Evolutionary conservation across 2,329 filamentous ascomycete species (phyloP).

Genomic region (Penicillium italicum): DNA sequence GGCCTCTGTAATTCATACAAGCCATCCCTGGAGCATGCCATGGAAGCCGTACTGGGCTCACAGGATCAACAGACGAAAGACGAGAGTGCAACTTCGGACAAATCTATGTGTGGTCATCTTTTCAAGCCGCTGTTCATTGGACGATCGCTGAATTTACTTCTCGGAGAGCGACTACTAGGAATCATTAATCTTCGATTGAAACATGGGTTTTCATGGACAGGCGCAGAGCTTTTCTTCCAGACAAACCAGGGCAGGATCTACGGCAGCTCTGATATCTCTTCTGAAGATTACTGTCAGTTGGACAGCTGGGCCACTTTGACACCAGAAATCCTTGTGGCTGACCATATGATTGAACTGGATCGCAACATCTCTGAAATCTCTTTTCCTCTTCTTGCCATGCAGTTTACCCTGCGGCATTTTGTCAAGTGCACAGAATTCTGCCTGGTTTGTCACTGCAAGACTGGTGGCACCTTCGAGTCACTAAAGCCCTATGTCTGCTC

Average conservation of each 20-base stretch:
- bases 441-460: conserved; percentile 72
- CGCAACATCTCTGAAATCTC: conserved; percentile 40
- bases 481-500: conserved; percentile 67
- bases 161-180: conserved; percentile 62
- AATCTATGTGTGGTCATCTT: conserved; percentile 19
- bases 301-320: conserved; percentile 25
- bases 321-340: conserved; percentile 47
- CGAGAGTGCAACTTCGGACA: background rate
- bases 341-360: conserved; percentile 45
- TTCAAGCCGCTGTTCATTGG: conserved; percentile 66
- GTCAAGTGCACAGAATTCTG: conserved; percentile 82
- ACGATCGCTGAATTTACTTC: conserved; percentile 63
- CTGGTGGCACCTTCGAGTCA: conserved; percentile 57
- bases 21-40: conserved; percentile 57
- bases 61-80: background rate
- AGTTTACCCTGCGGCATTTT: conserved; percentile 74
- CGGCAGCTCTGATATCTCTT: conserved; percentile 7
- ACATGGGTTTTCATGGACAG: conserved; percentile 60
- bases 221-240: conserved; percentile 59
- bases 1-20: conserved; percentile 71
- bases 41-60: conserved; percentile 46
- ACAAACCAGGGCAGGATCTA: conserved; percentile 41
- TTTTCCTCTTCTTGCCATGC: conserved; percentile 61
- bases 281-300: conserved; percentile 16
- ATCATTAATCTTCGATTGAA: conserved; percentile 59